These are phyloP conservation scores for Alternaria hordeiaustralica DNA, from an alignment of 2,329 filamentous ascomycete species.

Conservation along the genomic window DNA sequence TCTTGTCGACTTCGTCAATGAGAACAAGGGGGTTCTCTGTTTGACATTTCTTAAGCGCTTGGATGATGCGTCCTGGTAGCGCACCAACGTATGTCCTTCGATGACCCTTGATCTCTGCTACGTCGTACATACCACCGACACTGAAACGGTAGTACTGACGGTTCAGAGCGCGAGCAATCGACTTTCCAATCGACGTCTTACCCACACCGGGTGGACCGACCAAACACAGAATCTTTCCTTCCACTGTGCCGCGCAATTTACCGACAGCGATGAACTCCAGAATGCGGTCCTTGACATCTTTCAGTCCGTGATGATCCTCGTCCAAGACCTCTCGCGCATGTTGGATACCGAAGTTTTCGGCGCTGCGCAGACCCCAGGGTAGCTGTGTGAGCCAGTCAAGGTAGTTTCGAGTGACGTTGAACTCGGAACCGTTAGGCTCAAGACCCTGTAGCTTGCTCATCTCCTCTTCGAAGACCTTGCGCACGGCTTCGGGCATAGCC, in stretches of 20 bases:
- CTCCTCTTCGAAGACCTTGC: slow-evolving; percentile 98
- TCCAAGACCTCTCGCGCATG: slow-evolving; percentile 90
- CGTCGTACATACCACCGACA: slow-evolving; percentile 94
- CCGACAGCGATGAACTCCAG: slow-evolving; percentile 98
- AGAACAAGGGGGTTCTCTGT: slow-evolving; percentile 96
- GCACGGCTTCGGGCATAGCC: slow-evolving; percentile 95
- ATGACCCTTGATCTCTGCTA: slow-evolving; percentile 98
- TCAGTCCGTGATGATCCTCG: slow-evolving; percentile 94
- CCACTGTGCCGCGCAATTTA: slow-evolving; percentile 93
- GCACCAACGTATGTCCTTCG: slow-evolving; percentile 95
- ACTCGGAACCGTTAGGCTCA: slow-evolving; percentile 94
- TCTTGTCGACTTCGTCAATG: slow-evolving; percentile 98
- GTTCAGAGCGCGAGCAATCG: slow-evolving; percentile 91
- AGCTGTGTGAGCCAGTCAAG: slow-evolving; percentile 98
- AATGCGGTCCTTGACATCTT: slow-evolving; percentile 98
- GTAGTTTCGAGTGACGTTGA: slow-evolving; percentile 98
- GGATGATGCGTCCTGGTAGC: slow-evolving; percentile 93
- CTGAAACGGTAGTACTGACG: slow-evolving; percentile 98
- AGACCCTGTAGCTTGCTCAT: slow-evolving; percentile 95
- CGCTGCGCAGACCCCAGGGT: slow-evolving; percentile 92
- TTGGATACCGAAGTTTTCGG: slow-evolving; percentile 94
- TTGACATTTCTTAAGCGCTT: slow-evolving; percentile 98
- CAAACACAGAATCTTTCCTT: slow-evolving; percentile 98
- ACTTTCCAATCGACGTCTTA: slow-evolving; percentile 99
- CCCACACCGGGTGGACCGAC: slow-evolving; percentile 97